These are phyloP conservation scores for Trichoderma atrobrunneum DNA, from an alignment of 2,329 filamentous ascomycete genomes.

Conservation along the genomic window DNA sequence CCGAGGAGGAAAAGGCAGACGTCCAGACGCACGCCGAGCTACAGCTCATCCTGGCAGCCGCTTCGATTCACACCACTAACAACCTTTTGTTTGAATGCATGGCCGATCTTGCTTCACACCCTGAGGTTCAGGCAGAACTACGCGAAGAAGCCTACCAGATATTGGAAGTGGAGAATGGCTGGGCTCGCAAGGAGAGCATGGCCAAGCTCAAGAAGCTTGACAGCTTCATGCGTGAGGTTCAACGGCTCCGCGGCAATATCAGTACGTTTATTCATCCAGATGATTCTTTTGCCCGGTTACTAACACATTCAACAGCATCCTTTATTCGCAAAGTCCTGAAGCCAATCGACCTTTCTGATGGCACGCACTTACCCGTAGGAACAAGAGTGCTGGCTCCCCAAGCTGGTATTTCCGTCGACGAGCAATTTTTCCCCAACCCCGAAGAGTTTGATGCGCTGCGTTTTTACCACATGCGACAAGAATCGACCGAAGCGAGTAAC, in stretches of 20 bases:
- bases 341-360: slow-evolving; percentile 45
- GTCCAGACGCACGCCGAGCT: slow-evolving; percentile 40
- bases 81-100: slow-evolving; percentile 47
- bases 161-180: slow-evolving; percentile 41
- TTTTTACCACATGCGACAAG: slow-evolving; percentile 45
- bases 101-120: slow-evolving; percentile 48
- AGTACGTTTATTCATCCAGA: slow-evolving; percentile 30
- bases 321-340: slow-evolving; percentile 47
- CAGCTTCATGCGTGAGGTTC: slow-evolving; percentile 48
- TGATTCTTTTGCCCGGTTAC: background rate
- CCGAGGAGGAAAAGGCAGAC: slow-evolving; percentile 39
- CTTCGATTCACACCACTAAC: slow-evolving; percentile 46
- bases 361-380: slow-evolving; percentile 42
- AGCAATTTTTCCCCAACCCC: slow-evolving; percentile 39
- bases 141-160: slow-evolving; percentile 47
- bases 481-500: slow-evolving; percentile 37
- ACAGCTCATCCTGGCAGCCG: slow-evolving; percentile 44
- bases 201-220: slow-evolving; percentile 46
- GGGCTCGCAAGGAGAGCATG: slow-evolving; percentile 43
- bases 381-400: slow-evolving; percentile 43
- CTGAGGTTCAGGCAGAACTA: slow-evolving; percentile 47
- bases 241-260: slow-evolving; percentile 41
- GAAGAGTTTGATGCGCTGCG: slow-evolving; percentile 48
- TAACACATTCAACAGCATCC: slow-evolving; percentile 34
- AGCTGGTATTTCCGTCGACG: slow-evolving; percentile 42